Evolutionary conservation across 176 grass and related monocot genomes (phyloP).

Genomic region (Cenchrus fungigraminus): DNA sequence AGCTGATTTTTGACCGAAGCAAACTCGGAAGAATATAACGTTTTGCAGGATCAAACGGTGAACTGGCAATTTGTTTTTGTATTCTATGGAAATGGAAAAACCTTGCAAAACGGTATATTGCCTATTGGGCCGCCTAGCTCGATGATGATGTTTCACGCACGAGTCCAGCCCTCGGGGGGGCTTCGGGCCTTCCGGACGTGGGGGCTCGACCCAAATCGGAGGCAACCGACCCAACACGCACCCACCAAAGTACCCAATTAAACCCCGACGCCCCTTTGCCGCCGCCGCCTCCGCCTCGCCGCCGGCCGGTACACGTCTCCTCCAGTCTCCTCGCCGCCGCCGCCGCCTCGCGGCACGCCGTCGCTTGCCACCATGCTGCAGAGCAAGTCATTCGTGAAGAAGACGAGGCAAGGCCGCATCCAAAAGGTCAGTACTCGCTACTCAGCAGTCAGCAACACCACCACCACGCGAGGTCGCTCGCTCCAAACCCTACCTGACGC

Average conservation of each 20-base stretch:
- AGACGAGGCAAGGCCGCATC: constrained; percentile 87
- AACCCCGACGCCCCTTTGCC: neutral
- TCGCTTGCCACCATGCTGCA: constrained; percentile 64
- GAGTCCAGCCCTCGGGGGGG: too few relatives aligned
- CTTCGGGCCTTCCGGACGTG: too few relatives aligned
- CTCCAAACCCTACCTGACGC: constrained; percentile 56
- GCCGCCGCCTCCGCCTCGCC: constrained; percentile 5
- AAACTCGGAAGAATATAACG: too few relatives aligned
- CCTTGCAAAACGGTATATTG: too few relatives aligned
- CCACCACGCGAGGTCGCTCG: neutral
- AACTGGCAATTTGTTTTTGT: too few relatives aligned
- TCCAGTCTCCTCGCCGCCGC: neutral
- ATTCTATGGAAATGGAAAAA: too few relatives aligned
- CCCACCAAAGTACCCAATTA: constrained; percentile 2
- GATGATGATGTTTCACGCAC: too few relatives aligned
- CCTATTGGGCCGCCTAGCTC: too few relatives aligned
- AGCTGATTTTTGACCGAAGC: too few relatives aligned
- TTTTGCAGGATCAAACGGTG: too few relatives aligned
- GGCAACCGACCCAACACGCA: neutral
- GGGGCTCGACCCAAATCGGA: neutral
- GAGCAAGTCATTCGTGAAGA: constrained; percentile 99
- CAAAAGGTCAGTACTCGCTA: constrained; percentile 56
- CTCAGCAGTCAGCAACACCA: neutral
- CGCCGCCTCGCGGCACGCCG: neutral
- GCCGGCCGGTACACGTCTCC: constrained; percentile 1